Conservation (phyloP, 2,329 filamentous ascomycete species). For the Verticillium zaregamsianum region DNA sequence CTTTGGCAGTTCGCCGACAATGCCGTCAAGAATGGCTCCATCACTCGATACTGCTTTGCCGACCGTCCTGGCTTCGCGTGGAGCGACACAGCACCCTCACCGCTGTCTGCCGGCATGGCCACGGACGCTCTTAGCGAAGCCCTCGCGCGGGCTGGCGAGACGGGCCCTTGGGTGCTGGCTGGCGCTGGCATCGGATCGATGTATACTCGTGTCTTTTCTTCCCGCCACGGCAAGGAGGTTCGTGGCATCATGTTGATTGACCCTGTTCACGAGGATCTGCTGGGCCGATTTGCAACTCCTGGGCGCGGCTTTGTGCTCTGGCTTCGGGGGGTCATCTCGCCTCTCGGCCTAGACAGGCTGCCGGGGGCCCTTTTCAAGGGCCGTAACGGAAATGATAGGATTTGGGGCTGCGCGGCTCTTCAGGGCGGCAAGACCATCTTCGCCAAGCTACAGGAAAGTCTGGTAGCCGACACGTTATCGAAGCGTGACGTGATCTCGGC, state of each 20-base stretch:
- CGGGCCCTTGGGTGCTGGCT: constrained; percentile 83
- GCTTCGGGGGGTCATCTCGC: constrained; percentile 80
- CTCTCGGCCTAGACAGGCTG: constrained; percentile 78
- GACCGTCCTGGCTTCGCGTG: constrained; percentile 88
- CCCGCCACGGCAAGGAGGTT: constrained; percentile 71
- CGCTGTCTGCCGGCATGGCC: constrained; percentile 89
- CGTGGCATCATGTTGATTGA: constrained; percentile 82
- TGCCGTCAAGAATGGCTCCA: constrained; percentile 73
- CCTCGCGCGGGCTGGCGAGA: constrained; percentile 72
- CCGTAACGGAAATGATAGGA: constrained; percentile 74
- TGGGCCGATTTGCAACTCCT: constrained; percentile 62
- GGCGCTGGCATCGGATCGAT: constrained; percentile 84
- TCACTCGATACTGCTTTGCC: constrained; percentile 89
- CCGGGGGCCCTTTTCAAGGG: constrained; percentile 78
- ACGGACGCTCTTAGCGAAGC: constrained; percentile 85
- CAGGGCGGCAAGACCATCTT: constrained; percentile 83
- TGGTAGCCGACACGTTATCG: constrained; percentile 81
- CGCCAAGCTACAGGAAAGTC: constrained; percentile 85
- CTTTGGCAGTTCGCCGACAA: constrained; percentile 77
- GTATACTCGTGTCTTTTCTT: constrained; percentile 87
- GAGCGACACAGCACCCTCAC: constrained; percentile 87
- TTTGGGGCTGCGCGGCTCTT: constrained; percentile 75
- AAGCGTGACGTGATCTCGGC: constrained; percentile 78
- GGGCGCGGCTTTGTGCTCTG: constrained; percentile 79
- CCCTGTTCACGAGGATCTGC: constrained; percentile 81